These are phyloP conservation scores for Myriangium duriaei DNA, from an alignment of 2,329 filamentous ascomycete species.

Conservation along the genomic window DNA sequence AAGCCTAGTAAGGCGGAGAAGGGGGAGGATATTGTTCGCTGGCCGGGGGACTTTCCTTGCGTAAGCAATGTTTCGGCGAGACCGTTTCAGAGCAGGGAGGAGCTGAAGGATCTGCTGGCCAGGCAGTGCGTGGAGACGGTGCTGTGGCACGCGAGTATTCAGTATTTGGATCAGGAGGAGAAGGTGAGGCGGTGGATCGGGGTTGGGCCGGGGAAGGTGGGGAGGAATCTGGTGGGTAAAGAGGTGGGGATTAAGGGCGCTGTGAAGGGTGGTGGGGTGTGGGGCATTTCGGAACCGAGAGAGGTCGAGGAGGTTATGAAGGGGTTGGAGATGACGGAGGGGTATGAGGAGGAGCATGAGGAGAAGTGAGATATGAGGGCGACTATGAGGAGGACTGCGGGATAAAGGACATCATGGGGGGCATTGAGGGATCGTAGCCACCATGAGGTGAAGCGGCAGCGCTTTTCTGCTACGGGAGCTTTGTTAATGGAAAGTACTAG, in stretches of 20 bases:
- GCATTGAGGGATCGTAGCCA: no score
- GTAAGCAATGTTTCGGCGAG: conserved; percentile 76
- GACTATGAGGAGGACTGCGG: no score
- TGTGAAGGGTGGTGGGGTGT: conserved; percentile 81
- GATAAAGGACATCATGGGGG: no score
- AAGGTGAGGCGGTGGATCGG: conserved; percentile 78
- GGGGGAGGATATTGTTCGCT: conserved; percentile 55
- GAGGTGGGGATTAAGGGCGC: conserved; percentile 81
- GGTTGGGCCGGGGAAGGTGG: conserved; percentile 87
- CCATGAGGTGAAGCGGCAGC: no score
- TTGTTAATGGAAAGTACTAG: no score
- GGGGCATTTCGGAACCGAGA: conserved; percentile 73
- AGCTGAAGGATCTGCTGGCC: conserved; percentile 68
- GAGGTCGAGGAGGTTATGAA: conserved; percentile 35
- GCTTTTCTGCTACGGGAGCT: no score
- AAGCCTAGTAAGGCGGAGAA: conserved; percentile 38
- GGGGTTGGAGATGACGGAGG: conserved; percentile 36
- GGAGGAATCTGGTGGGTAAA: conserved; percentile 84
- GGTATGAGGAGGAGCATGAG: conserved; percentile 24
- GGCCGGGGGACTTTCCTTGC: conserved; percentile 63
- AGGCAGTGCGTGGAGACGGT: conserved; percentile 84
- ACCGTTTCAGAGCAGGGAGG: conserved; percentile 59
- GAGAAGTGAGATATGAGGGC: background rate
- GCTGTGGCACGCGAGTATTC: conserved; percentile 86
- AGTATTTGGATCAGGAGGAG: conserved; percentile 72